Conservation (phyloP, 75 land plant genomes). For the Pinus albicaulis region DNA sequence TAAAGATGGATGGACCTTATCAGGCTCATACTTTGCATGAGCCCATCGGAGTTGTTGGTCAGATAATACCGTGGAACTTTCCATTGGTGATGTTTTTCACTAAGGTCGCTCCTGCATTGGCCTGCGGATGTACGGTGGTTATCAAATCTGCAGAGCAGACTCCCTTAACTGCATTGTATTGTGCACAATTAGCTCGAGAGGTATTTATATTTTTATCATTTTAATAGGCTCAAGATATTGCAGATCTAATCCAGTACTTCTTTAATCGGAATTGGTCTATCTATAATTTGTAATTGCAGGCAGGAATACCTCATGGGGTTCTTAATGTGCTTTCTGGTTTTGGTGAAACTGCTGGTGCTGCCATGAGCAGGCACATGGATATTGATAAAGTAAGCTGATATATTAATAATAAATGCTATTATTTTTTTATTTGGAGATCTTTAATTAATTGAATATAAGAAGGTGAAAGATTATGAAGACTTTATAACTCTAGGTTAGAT, state of each 20-base stretch:
- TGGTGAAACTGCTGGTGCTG: conserved; percentile 75
- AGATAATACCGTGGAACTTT: conserved; percentile 87
- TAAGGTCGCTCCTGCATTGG: conserved; percentile 78
- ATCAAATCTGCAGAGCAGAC: conserved; percentile 91
- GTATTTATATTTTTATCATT: conserved; percentile 15
- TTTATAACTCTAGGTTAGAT: not conserved
- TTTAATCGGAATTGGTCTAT: not conserved
- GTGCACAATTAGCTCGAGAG: conserved; percentile 62
- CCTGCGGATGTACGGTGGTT: conserved; percentile 73
- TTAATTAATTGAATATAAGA: not conserved
- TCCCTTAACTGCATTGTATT: conserved; percentile 71
- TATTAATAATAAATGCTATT: not conserved
- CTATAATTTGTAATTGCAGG: conserved; percentile 33
- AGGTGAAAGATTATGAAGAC: not conserved
- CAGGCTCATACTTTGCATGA: conserved; percentile 62
- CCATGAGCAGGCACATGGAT: conserved; percentile 84
- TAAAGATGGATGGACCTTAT: conserved; percentile 48
- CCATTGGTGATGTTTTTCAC: conserved; percentile 57
- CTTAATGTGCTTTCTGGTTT: conserved; percentile 80
- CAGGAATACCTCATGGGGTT: conserved; percentile 85
- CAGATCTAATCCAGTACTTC: not conserved
- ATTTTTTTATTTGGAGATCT: too few relatives aligned
- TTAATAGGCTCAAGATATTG: not conserved
- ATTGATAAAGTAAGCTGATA: conserved; percentile 51
- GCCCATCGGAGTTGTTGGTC: conserved; percentile 82